phyloP scores from a whole-genome alignment of 164 flowering plant species.

The Dillenia turbinata region DNA sequence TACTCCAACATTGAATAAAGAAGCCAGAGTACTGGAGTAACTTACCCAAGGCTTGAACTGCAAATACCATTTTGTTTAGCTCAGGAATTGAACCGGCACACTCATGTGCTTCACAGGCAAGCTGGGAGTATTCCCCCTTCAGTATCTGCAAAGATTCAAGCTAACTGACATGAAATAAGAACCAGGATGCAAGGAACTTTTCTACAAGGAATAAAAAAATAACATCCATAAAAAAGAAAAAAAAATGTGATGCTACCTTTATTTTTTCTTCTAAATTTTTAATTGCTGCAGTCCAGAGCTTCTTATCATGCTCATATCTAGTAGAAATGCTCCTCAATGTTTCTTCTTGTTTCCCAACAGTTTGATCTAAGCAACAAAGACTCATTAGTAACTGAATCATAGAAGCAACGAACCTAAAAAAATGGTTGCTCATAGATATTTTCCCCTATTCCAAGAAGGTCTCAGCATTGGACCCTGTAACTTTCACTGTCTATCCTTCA shows the following conservation, averaged over 20 bases:
- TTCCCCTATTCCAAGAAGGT: no score
- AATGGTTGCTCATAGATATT: no score
- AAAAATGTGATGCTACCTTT: constrained; percentile 33
- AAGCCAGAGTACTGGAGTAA: constrained; percentile 3
- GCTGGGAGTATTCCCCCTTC: constrained; percentile 56
- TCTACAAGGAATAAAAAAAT: not conserved
- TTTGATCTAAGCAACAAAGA: constrained; percentile 38
- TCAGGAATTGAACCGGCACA: constrained; percentile 84
- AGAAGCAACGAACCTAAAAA: not conserved
- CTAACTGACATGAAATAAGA: not conserved
- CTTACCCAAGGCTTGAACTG: constrained; percentile 73
- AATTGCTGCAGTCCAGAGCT: constrained; percentile 47
- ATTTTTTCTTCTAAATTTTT: constrained; percentile 47
- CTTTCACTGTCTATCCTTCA: no score
- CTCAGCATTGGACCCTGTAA: no score
- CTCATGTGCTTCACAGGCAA: constrained; percentile 72
- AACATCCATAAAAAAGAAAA: not conserved
- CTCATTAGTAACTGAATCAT: not conserved
- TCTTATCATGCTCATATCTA: constrained; percentile 57
- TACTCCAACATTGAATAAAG: not conserved
- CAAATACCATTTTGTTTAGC: constrained; percentile 63
- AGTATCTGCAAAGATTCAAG: constrained; percentile 34
- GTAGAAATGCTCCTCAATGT: constrained; percentile 39
- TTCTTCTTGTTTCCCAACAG: constrained; percentile 52
- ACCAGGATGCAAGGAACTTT: not conserved